Evolutionary conservation across 208 protist species (phyloP).

Genomic region (Crithidia mellificae): DNA sequence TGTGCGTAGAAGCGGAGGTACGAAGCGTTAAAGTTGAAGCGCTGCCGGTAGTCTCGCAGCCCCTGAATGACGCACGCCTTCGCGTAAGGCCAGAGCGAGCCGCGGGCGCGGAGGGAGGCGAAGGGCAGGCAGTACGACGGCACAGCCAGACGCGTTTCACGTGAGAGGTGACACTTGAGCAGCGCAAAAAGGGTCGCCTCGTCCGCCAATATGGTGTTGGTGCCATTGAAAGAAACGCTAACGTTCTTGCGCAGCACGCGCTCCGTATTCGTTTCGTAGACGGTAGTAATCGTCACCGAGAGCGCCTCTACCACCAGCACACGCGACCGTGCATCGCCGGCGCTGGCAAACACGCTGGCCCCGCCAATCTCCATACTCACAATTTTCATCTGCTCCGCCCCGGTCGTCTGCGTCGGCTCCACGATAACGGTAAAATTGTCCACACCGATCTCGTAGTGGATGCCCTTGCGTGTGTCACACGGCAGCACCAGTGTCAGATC

Average conservation of each 20-base stretch:
- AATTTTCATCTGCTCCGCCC: constrained; percentile 52
- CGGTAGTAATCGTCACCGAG: constrained; percentile 49
- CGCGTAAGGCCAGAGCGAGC: constrained; percentile 66
- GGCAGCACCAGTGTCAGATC: constrained; percentile 47
- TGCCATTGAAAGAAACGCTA: constrained; percentile 40
- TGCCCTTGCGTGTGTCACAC: constrained; percentile 42
- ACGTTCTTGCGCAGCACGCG: constrained; percentile 59
- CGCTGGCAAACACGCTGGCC: constrained; percentile 29
- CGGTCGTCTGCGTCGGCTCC: constrained; percentile 43
- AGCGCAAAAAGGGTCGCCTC: constrained; percentile 50
- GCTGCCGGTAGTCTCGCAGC: constrained; percentile 53
- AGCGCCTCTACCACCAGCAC: constrained; percentile 37
- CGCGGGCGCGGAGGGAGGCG: constrained; percentile 33
- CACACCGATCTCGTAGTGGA: constrained; percentile 41
- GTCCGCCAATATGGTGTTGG: constrained; percentile 38
- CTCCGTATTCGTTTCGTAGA: constrained; percentile 41
- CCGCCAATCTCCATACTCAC: constrained; percentile 32
- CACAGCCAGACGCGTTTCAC: constrained; percentile 40
- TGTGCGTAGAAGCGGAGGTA: constrained; percentile 70
- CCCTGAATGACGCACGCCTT: constrained; percentile 49
- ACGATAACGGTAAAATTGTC: constrained; percentile 46
- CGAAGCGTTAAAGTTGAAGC: constrained; percentile 80
- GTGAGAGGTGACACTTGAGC: constrained; percentile 52
- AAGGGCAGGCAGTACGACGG: constrained; percentile 66
- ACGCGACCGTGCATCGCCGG: constrained; percentile 16